Percentiles rank a stretch among this genome's conserved stretches.
phyloP scores from a whole-genome alignment of 257 asterid species.

The Cynanchum wilfordii region DNA sequence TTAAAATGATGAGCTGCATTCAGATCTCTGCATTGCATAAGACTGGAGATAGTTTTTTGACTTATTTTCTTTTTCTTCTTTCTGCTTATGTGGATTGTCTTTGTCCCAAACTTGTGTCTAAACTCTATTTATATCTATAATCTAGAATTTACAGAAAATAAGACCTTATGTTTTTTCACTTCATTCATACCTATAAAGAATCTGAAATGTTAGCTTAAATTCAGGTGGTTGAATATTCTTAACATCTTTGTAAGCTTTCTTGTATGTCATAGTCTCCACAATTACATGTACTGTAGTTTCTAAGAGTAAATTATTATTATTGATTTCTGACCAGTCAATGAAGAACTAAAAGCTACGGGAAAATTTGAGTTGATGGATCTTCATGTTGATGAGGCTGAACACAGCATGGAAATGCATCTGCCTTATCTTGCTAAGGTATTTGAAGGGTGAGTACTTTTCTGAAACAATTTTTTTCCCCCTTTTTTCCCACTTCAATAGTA shows the following conservation, averaged over 20 bases:
- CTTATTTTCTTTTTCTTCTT: background rate
- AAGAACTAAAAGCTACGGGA: conserved; percentile 86
- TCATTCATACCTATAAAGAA: background rate
- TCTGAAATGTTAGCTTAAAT: background rate
- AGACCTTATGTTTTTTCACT: background rate
- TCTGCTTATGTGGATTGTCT: no score
- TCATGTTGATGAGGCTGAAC: conserved; percentile 92
- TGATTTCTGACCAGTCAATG: conserved; percentile 48
- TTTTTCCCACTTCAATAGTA: background rate
- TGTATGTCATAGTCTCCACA: background rate
- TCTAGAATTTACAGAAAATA: background rate
- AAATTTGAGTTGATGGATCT: conserved; percentile 88
- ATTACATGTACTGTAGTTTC: background rate
- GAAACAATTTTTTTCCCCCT: background rate
- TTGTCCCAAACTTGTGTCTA: no score
- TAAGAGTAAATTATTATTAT: background rate
- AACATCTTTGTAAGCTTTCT: background rate
- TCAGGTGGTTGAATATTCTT: background rate
- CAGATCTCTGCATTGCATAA: background rate
- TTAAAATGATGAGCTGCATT: background rate
- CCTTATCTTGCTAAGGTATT: conserved; percentile 92
- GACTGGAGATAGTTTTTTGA: background rate
- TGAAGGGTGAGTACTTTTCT: conserved; percentile 56
- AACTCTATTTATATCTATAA: no score
- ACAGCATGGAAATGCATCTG: conserved; percentile 99